A percentile compares a stretch with the other conserved stretches of the same genome.
Evolutionary conservation across 805 yeast species (phyloP).

Genomic region (Ascoidea asiatica): DNA sequence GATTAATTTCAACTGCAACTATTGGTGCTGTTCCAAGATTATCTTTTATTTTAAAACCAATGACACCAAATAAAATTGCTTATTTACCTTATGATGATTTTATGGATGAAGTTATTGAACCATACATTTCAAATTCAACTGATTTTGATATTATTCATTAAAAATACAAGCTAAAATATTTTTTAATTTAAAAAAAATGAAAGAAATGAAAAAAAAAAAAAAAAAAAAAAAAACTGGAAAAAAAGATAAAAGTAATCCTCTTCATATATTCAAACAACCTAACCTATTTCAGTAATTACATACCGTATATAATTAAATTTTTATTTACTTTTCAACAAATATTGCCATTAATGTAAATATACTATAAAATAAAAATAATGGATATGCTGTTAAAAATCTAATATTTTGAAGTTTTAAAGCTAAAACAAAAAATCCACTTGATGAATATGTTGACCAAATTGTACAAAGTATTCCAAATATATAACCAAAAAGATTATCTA

Average conservation of each 20-base stretch:
- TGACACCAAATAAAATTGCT: constrained; percentile 48
- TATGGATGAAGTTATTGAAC: background rate
- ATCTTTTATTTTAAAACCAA: constrained; percentile 30
- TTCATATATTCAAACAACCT: too few species aligned
- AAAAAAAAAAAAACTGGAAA: background rate
- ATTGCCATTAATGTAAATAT: constrained; percentile 95
- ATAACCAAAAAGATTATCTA: constrained; percentile 71
- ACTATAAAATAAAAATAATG: constrained; percentile 79
- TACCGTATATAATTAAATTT: too few species aligned
- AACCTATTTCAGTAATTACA: too few species aligned
- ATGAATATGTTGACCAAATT: constrained; percentile 84
- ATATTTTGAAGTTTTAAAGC: constrained; percentile 75
- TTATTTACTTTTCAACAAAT: constrained; percentile 39
- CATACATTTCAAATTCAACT: background rate
- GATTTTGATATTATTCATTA: background rate
- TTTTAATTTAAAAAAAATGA: too few species aligned
- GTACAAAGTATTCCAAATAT: constrained; percentile 52
- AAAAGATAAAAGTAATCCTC: background rate
- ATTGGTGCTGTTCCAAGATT: constrained; percentile 31
- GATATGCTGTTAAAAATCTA: constrained; percentile 85
- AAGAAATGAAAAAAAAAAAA: background rate
- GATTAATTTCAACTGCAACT: constrained; percentile 32
- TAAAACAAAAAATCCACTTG: constrained; percentile 85
- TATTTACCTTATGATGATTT: constrained; percentile 8
- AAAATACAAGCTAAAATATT: background rate